Base-by-base conservation (phyloP, 23 red algal genomes). In the Gracilaria caudata region DNA sequence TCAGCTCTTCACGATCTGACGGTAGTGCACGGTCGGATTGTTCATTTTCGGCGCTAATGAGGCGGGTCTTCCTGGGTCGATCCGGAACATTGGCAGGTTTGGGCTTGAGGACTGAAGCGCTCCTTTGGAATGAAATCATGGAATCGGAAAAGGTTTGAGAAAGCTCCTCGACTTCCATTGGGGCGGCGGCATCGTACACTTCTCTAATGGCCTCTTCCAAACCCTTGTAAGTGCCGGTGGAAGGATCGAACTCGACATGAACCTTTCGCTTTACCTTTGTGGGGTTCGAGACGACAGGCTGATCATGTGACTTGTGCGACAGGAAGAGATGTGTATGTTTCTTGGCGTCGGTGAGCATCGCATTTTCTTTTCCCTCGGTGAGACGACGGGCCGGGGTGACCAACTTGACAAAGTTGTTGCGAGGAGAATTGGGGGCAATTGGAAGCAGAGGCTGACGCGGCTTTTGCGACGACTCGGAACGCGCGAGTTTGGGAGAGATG, bases 201-300 rank as follows among this genome's bases (percentile, higher is more conserved):
- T 86, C 80, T 47, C 80, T 66, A 61, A 93, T 66, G 35, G 90
- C 90, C 57, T 93, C 90, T 32, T 93, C 90, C 51, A 93, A 70
- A 1, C 90, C 90, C 55, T 80, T 85, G 60, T 93, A 93, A 37
- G 79, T 86, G 64, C 90, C 90, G 41, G 90, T 93, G 34, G 68
- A 24, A 36, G 68, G 71, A 44, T 93, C 90, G 55, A 86, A 93
- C 57, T 93, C 90, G 41, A 93, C 90, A 51, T 93, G 90, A 53
- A 93, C 75, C 82, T 93, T 80, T 51, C 90, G 63, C 61, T 81
- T 76, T 2, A 93, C 87, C 85, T 89, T 89, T 6, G 85, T 89
- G 58, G 85, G 85, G 57, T 89, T 89, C 35, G 85, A 89, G 13
- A 89, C 85, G 35, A 68, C 39, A 12, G 85, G 85, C 6, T 38